Evolutionary conservation across 1,284 basidiomycete species (phyloP), one percentile per base, ranked within the genome.

Genomic region (Leccinum pachyderme): DNA sequence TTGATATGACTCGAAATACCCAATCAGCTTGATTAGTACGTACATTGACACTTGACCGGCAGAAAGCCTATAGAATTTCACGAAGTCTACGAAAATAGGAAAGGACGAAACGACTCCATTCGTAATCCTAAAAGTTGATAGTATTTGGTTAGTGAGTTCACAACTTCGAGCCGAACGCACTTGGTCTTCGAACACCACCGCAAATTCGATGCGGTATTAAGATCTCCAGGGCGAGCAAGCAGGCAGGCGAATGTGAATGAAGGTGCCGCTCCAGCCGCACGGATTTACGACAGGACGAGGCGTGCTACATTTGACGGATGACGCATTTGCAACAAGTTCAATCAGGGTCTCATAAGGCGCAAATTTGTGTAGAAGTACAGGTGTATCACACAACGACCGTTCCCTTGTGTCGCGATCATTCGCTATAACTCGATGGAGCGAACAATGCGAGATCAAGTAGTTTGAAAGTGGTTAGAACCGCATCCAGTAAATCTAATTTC

Each of bases 401-500:
- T 52, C 48, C 55, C 28, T 43, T 24, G 7, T 4, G 22, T 41
- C 22, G 39, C 22, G 51, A 33, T 33, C 49, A 49, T 5, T 12
- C 37, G 49, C 63, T 54, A 55, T 68, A 58, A 45, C 64, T 64
- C 52, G 44, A 57, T 62, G 12, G 22, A 60, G 65, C 55, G 54
- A 43, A 69, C 61, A 66, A 66, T 60, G 63, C 61, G 25, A 52
- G 29, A 66, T 69, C 29, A 29, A 44, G 63, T 51, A 62, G 53
- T 39, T 49, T 59, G 50, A 63, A 60, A 53, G 55, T 37, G 29
- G 25, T 27, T 48, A 47, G 52, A 53, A 39, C 24, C 44, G 33
- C 46, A n/a, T 22, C 39, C 29, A 51, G 12, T 18, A 41, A 22
- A 45, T 5, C 29, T 7, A 33, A 15, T 8, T 47, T 41, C 51